Base-by-base conservation (phyloP, 805 yeast species). In the Candida awuae region DNA sequence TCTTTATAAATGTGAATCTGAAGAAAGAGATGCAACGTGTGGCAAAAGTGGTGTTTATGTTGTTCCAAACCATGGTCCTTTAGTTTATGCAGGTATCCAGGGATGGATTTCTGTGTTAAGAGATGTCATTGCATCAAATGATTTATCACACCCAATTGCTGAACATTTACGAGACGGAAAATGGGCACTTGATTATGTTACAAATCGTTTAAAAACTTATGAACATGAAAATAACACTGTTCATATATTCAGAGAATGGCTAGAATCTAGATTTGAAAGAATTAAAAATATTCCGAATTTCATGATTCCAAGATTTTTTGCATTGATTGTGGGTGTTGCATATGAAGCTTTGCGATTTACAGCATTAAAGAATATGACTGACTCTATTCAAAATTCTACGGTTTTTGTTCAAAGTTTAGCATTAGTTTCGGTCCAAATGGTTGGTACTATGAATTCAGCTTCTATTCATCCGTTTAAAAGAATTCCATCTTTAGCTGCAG, bases 401-500 rank as follows among this genome's bases (percentile, higher is more conserved):
- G 64, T 73, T 26, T 90, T 92, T 60, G 76, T 85, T 32, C 94
- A 84, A 55, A 70, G 80, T 44, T 68, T 90, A 49, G 83, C 94
- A 0, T 58, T 90, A 57, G 76, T 85, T 2, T 84, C 95, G 1
- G 69, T 87, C 34, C 97, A 90, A 62, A 82, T 90, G 94, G 73
- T 80, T 25, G 94, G 94, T 1, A 52, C 47, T 19, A 73, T 81
- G 72, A 70, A 75, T 33, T 75, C 77, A 18, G 84, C 96, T 1
- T 84, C 96, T 0, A 67, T 92, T 38, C 62, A 68, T 20, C 94
- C 97, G 2, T 64, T 63, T 29, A 62, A 67, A 9, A 62, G 68
- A 31, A 71, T 77, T 13, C 83, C 94, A 2, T 75, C 84, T 30
- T 68, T 90, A 74, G 95, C 97, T 13, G 98, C 98, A 2, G 98